These are phyloP conservation scores for Rhynchosporium agropyri DNA, from an alignment of 2,329 filamentous ascomycete genomes.

Conservation along the genomic window DNA sequence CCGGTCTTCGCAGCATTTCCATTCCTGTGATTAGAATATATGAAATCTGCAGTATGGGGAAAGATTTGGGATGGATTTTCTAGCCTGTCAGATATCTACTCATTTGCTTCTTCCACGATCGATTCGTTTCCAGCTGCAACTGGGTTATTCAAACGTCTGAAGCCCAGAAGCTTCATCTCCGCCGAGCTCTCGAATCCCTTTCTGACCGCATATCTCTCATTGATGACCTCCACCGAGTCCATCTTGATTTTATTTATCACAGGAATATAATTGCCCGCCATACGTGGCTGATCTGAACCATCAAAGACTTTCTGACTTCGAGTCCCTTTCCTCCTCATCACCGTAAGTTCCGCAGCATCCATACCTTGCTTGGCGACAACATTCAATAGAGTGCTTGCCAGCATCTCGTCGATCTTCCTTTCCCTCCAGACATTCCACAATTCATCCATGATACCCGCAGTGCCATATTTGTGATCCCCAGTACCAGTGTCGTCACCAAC, in stretches of 20 bases:
- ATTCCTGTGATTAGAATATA: too few species aligned
- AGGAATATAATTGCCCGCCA: constrained; percentile 57
- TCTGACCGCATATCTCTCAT: constrained; percentile 63
- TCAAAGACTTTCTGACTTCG: constrained; percentile 51
- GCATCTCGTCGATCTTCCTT: constrained; percentile 85
- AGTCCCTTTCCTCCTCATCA: constrained; percentile 42
- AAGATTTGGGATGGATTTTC: not conserved
- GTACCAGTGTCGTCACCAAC: constrained; percentile 66
- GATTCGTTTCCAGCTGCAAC: constrained; percentile 8
- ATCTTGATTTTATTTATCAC: constrained; percentile 55
- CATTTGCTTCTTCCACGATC: constrained; percentile 40
- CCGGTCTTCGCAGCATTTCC: too few species aligned
- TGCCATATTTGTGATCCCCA: constrained; percentile 62
- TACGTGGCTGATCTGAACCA: constrained; percentile 55
- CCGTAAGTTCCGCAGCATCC: constrained; percentile 31
- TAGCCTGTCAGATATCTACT: constrained; percentile 29
- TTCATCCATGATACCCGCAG: constrained; percentile 68
- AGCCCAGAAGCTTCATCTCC: constrained; percentile 46
- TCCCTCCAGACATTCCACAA: constrained; percentile 84
- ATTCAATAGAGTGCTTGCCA: constrained; percentile 75
- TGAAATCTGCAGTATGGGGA: not conserved
- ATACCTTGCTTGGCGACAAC: constrained; percentile 52
- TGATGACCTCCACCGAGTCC: constrained; percentile 56
- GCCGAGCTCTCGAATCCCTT: constrained; percentile 59
- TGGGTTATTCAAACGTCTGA: constrained; percentile 33